Base-by-base conservation (phyloP, 352 stramenopile genomes). In the Globisporangium middletonii region DNA sequence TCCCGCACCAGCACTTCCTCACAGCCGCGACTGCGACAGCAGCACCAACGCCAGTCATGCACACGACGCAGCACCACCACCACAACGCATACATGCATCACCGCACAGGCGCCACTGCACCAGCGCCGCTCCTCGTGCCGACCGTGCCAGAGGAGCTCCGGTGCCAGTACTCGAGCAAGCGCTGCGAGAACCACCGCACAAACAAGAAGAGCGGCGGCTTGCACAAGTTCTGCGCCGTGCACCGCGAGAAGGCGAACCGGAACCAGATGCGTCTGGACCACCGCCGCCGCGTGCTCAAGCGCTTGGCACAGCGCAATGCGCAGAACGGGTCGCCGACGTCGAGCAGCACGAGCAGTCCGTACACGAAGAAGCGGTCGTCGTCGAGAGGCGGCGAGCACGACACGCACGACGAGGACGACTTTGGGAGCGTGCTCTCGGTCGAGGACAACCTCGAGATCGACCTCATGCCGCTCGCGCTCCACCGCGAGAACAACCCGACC, bases 241-340 rank as follows among this genome's bases (percentile, higher is more conserved):
- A 83, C 47, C 71, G 73, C 49, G 64, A 78, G 35, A 79, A 80
- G 60, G 71, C 71, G 26, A 91, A 91, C 65, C 75, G 75, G 28
- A 88, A 89, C 57, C 81, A 91, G 57, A 88, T 86, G 65, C 72
- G 78, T 2, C 64, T 86, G 26, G 78, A 88, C 55, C 76, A 82
- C 51, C 69, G 75, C 12, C 73, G 78, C 2, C 73, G 78, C 23
- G 71, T 83, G 23, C 37, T 73, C 49, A 83, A 83, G 59, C 70
- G 79, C 57, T 69, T 80, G 49, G 65, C 77, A 50, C 75, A 81
- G 57, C 69, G 67, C 12, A 62, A 79, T 45, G 71, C 78, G 63
- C 72, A 76, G 57, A 61, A 35, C 64, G 71, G 11, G 59, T 41
- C 55, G 46, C 55, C 46, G 18, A 37, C 55, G 33, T 59, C 54